Evolutionary conservation across 2,329 filamentous ascomycete genomes (phyloP), one percentile per base, ranked within the genome.

Genomic region (Harringtonia lauricola): DNA sequence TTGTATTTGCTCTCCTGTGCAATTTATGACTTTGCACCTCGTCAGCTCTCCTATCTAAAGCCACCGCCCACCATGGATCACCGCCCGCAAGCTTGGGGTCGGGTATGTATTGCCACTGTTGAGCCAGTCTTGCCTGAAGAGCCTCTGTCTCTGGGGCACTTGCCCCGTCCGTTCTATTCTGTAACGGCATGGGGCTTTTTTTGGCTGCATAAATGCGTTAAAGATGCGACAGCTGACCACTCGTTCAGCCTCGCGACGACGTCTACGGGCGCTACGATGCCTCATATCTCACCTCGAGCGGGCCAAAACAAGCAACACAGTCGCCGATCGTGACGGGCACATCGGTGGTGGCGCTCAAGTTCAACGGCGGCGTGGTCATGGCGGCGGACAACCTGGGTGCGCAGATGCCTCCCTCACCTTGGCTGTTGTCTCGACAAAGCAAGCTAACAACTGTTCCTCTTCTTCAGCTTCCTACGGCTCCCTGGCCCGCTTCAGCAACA

Each of bases 371-470:
- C 59, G 88, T 98, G 51, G 89, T 94, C 57, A 90, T 98, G 62
- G 92, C 90, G 42, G 87, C 92, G 57, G 92, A 98, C 66, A 98
- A 96, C 70, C 71, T 98, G 52, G 88, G 88, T 94, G 71, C 44
- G 71, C 55, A 29, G 7, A 26, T n/a, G n/a, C n/a, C n/a, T n/a
- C n/a, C n/a, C n/a, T n/a, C n/a, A n/a, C n/a, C n/a, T n/a, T n/a
- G n/a, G n/a, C n/a, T n/a, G n/a, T n/a, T n/a, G n/a, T n/a, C n/a
- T n/a, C 5, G 24, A 38, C 2, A n/a, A 13, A 24, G 21, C 18
- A 8, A 8, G 14, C 35, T 36, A 15, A 36, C 21, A 15, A 8
- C 19, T 2, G 12, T 46, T 35, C 2, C 26, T 4, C 17, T 38
- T 12, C 24, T 36, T 89, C 58, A 94, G 92, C 92, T 54, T 98